Base-by-base conservation (phyloP, 2,329 filamentous ascomycete genomes). In the Xylariaceae sp. region DNA sequence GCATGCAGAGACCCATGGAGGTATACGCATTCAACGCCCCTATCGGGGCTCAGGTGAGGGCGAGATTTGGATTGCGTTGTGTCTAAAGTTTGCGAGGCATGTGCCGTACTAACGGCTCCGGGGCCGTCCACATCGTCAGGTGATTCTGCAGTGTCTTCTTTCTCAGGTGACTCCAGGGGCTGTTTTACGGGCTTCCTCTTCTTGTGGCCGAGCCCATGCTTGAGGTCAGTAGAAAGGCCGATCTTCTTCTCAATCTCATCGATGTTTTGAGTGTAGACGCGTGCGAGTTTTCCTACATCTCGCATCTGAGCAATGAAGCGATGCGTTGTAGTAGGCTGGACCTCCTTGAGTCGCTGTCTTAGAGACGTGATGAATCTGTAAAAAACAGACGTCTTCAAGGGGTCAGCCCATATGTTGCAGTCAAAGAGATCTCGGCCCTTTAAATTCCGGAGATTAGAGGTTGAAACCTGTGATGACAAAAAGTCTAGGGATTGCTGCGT, bases 191-290 rank as follows among this genome's bases (percentile, higher is more conserved):
- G 74, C 55, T 73, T 76, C 58, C 77, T 75, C 44, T 79, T 77
- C 39, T 80, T 77, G 60, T 77, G 82, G 1, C 86, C 86, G 1
- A 83, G 79, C 0, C 86, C 86, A 30, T 80, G 75, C 10, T 74
- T 71, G 8, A 89, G 73, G 50, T 84, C 78, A 0, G 84, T 87
- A 15, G 78, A 81, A 3, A 89, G 72, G 3, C 85, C 86, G 41
- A 87, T 84, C 53, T 86, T 83, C 63, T 85, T 82, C 65, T 89
- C 86, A 6, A 89, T 80, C 57, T 84, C 82, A 61, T 89, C 86
- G 59, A 89, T 89, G 59, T 89, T 89, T 61, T 89, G 86, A 0
- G 86, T 89, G 63, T 89, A 89, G 63, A 85, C 87, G 37, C 86
- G 75, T 30, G 88, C 83, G 5, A 89, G 74, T 58, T 86, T 85